phyloP scores from a whole-genome alignment of 2,329 filamentous ascomycete genomes.

The Pyrenochaeta sp. region DNA sequence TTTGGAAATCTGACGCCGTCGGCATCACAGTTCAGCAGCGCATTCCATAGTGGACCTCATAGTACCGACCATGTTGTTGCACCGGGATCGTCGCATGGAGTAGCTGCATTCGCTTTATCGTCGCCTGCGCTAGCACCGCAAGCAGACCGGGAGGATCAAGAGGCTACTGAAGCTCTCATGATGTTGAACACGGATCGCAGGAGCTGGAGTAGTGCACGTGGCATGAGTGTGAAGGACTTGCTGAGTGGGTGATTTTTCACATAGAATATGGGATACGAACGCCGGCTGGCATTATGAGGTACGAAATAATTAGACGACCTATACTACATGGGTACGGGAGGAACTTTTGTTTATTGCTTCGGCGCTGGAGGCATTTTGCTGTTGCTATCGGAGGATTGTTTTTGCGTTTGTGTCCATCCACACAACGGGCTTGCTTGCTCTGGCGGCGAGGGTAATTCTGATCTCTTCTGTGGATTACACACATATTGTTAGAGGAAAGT shows the following conservation, averaged over 20 bases:
- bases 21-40: conserved; percentile 40
- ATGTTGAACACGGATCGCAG: conserved; percentile 87
- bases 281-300: conserved; percentile 1
- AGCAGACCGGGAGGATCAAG: conserved; percentile 63
- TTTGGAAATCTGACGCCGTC: conserved; percentile 53
- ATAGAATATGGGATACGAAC: not conserved
- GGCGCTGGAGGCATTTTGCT: not conserved
- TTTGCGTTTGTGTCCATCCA: not conserved
- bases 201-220: conserved; percentile 50
- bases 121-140: conserved; percentile 48
- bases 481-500: too few relatives aligned
- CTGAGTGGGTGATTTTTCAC: conserved; percentile 44
- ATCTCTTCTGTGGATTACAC: too few relatives aligned
- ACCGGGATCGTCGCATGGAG: conserved; percentile 34
- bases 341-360: not conserved
- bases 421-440: too few relatives aligned
- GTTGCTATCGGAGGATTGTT: not conserved
- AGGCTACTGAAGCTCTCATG: conserved; percentile 84
- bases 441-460: conserved; percentile 1
- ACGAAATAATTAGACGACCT: conserved; percentile 4
- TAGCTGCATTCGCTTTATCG: conserved; percentile 41
- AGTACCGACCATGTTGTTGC: conserved; percentile 30
- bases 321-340: conserved; percentile 2
- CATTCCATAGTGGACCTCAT: conserved; percentile 36
- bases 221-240: conserved; percentile 59